A percentile compares a stretch with the other conserved stretches of the same genome.
phyloP scores from a whole-genome alignment of 305 asterid species.

The Coffea humblotiana region DNA sequence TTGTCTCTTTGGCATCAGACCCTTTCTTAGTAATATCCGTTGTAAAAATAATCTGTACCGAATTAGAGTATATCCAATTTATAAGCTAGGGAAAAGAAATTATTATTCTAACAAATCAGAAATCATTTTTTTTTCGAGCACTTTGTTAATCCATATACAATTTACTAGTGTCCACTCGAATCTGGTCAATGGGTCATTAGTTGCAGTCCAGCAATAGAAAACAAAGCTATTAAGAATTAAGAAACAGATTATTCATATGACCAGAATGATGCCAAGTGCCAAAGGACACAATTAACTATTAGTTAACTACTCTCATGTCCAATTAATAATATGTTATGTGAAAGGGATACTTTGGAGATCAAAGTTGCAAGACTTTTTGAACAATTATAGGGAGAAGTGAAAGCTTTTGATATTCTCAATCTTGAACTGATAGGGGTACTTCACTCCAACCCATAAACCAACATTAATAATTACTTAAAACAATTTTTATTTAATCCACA shows the following conservation, averaged over 20 bases:
- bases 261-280: not conserved
- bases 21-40: too few relatives aligned
- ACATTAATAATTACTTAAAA: not conserved
- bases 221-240: not conserved
- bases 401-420: not conserved
- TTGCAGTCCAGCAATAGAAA: not conserved
- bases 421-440: not conserved
- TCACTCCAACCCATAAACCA: not conserved
- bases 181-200: not conserved
- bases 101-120: too few relatives aligned
- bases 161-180: not conserved
- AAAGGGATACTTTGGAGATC: not conserved
- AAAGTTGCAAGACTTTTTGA: not conserved
- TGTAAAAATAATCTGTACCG: too few relatives aligned
- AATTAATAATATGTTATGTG: not conserved
- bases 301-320: not conserved
- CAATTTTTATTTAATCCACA: not conserved
- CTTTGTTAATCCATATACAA: too few relatives aligned
- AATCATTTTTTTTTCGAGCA: too few relatives aligned
- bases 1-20: not conserved
- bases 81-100: too few relatives aligned
- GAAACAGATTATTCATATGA: not conserved
- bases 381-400: not conserved
- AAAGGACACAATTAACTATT: not conserved
- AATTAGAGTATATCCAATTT: too few relatives aligned